A percentile compares a stretch with the other conserved stretches of the same genome.
Conservation (phyloP, 2,329 filamentous ascomycete genomes). For the Penicillium verrucosum region DNA sequence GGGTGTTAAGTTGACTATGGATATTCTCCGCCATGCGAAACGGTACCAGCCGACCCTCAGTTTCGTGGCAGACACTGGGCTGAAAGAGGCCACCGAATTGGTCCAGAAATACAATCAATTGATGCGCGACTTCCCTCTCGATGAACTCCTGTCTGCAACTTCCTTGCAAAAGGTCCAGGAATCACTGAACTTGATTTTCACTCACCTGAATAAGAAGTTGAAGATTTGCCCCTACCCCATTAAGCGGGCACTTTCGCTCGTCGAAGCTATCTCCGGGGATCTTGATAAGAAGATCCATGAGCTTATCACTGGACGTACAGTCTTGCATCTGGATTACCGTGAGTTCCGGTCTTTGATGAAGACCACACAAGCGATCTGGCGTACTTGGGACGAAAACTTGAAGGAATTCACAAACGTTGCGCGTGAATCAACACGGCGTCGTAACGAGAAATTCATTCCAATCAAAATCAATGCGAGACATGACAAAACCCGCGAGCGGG, state of each 20-base stretch:
- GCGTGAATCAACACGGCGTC: constrained; percentile 85
- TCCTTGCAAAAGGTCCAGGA: constrained; percentile 85
- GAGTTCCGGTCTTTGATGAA: constrained; percentile 87
- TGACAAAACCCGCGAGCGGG: constrained; percentile 78
- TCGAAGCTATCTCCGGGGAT: constrained; percentile 93
- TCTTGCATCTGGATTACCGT: constrained; percentile 88
- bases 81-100: constrained; percentile 93
- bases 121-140: constrained; percentile 95
- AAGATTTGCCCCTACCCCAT: constrained; percentile 96
- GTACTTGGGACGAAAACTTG: constrained; percentile 89
- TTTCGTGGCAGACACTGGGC: constrained; percentile 89
- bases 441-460: constrained; percentile 97
- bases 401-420: constrained; percentile 98
- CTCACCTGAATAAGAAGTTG: constrained; percentile 95
- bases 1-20: constrained; percentile 84
- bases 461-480: constrained; percentile 94
- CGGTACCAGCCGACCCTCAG: constrained; percentile 97
- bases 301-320: constrained; percentile 76
- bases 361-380: constrained; percentile 80
- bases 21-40: constrained; percentile 94
- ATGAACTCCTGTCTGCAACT: constrained; percentile 89
- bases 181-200: constrained; percentile 83
- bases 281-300: constrained; percentile 82
- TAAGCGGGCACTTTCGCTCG: constrained; percentile 82
- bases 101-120: constrained; percentile 99